Percentiles rank a stretch among this genome's conserved stretches.
phyloP scores from a whole-genome alignment of 495 filamentous ascomycete genomes.

The Penicillium diatomitis region DNA sequence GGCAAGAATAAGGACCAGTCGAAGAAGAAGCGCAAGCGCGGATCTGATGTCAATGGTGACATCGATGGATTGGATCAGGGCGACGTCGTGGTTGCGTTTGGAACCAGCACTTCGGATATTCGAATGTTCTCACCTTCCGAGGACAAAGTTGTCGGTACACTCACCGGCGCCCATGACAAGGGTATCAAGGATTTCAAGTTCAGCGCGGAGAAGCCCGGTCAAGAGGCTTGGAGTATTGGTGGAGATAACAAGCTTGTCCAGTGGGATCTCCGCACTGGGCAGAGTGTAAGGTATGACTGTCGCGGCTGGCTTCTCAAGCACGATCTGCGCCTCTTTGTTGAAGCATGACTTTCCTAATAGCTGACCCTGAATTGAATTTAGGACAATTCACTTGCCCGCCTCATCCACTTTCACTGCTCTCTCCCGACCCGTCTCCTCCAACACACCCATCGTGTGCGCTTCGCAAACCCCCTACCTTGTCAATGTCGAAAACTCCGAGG shows the following conservation, averaged over 20 bases:
- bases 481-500: constrained; percentile 33
- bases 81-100: constrained; percentile 44
- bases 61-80: constrained; percentile 27
- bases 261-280: constrained; percentile 45
- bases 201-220: constrained; percentile 28
- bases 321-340: too few species aligned
- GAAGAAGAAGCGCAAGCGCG: constrained; percentile 52
- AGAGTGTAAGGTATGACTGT: constrained; percentile 35
- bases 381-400: constrained; percentile 40
- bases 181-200: constrained; percentile 52
- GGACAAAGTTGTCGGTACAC: constrained; percentile 39
- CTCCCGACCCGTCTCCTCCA: constrained; percentile 33
- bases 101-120: constrained; percentile 45
- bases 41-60: constrained; percentile 36
- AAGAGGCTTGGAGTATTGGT: constrained; percentile 51
- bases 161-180: constrained; percentile 43
- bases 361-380: constrained; percentile 5
- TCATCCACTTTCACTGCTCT: constrained; percentile 31
- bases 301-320: too few species aligned
- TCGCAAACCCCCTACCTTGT: constrained; percentile 47
- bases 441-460: constrained; percentile 43
- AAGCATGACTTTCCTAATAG: too few species aligned
- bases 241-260: constrained; percentile 51
- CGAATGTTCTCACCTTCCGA: constrained; percentile 46
- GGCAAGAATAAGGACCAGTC: constrained; percentile 28